Evolutionary conservation across 257 asterid species (phyloP).

Genomic region (Solanum pinnatisectum): DNA sequence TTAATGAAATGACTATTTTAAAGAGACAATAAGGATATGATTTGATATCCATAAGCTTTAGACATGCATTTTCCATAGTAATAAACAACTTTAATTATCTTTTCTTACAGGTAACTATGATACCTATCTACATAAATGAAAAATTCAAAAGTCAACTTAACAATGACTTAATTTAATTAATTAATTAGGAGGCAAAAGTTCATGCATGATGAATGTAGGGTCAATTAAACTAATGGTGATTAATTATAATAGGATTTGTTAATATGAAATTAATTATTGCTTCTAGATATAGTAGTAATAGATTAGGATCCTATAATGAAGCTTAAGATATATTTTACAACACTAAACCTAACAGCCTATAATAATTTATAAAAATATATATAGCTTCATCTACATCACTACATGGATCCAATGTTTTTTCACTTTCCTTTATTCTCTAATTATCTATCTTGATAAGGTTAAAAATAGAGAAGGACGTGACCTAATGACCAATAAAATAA

Average conservation of each 20-base stretch:
- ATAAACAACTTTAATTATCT: neutral
- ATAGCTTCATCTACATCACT: conserved; percentile 2
- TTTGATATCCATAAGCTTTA: neutral
- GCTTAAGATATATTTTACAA: conserved; percentile 6
- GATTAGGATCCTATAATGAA: conserved; percentile 20
- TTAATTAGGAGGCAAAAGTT: conserved; percentile 4
- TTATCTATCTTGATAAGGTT: conserved; percentile 3
- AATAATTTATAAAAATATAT: neutral
- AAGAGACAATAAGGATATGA: neutral
- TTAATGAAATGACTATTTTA: neutral
- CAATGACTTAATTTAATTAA: neutral
- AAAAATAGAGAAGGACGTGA: neutral
- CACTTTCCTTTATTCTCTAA: neutral
- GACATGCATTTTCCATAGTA: neutral
- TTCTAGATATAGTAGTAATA: conserved; percentile 7
- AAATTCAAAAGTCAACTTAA: neutral
- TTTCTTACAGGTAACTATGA: neutral
- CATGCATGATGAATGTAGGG: conserved; percentile 28
- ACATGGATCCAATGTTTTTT: conserved; percentile 24
- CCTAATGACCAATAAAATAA: neutral
- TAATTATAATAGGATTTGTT: conserved; percentile 3
- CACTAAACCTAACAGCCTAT: conserved; percentile 11
- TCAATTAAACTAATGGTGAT: conserved; percentile 6
- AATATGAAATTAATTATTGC: conserved; percentile 22
- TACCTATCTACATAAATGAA: neutral